A percentile compares a stretch with the other conserved stretches of the same genome.
These are phyloP conservation scores for Prosopis cineraria DNA, from an alignment of 306 rosid genomes.

Conservation along the genomic window DNA sequence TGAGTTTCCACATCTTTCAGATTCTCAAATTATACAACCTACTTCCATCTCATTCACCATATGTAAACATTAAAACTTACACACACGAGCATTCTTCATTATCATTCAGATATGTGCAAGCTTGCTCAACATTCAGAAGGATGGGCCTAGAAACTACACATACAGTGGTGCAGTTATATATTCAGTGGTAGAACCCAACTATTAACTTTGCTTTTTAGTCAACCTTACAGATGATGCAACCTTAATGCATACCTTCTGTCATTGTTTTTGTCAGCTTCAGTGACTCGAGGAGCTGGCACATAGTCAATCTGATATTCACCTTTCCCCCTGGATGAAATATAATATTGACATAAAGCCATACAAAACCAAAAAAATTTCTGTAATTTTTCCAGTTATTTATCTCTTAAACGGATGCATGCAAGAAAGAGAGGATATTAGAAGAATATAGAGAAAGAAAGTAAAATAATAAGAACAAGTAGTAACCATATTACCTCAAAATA, in stretches of 20 bases:
- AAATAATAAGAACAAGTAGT: not conserved
- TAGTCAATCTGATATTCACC: constrained; percentile 93
- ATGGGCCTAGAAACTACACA: no score
- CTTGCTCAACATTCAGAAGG: no score
- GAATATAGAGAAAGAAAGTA: not conserved
- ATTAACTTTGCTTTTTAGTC: no score
- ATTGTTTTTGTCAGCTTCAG: constrained; percentile 90
- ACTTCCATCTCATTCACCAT: not conserved
- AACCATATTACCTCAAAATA: not conserved
- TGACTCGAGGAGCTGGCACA: constrained; percentile 86
- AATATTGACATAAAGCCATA: constrained; percentile 20
- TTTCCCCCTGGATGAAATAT: constrained; percentile 53
- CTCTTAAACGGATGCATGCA: constrained; percentile 15
- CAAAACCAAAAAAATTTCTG: constrained; percentile 9
- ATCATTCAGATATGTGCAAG: not conserved
- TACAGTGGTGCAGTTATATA: no score
- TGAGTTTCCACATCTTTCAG: not conserved
- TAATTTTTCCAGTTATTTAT: not conserved
- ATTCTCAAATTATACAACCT: not conserved
- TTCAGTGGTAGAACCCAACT: no score
- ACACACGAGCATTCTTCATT: not conserved
- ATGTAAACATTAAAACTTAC: not conserved
- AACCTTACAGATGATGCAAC: no score
- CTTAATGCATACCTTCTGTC: constrained; percentile 69
- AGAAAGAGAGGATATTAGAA: not conserved